Conservation (phyloP, 1,284 basidiomycete species). For the Stereum hirsutum region DNA sequence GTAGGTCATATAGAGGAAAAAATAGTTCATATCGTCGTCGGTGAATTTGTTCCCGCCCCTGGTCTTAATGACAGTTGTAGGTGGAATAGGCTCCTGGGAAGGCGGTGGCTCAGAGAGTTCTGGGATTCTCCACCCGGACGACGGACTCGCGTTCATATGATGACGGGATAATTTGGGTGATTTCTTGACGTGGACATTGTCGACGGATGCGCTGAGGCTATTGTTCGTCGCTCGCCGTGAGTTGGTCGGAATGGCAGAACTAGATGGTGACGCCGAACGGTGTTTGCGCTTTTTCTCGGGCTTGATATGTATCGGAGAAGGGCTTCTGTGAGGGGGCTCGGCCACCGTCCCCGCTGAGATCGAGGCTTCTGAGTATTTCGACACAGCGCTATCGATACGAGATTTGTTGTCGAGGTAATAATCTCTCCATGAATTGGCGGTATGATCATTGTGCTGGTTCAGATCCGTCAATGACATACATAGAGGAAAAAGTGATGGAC, state of each 20-base stretch:
- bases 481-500: neutral
- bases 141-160: too few relatives aligned
- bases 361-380: slow-evolving; percentile 12
- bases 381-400: slow-evolving; percentile 44
- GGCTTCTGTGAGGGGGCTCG: neutral
- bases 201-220: too few relatives aligned
- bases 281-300: slow-evolving; percentile 29
- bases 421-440: slow-evolving; percentile 53
- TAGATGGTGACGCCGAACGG: slow-evolving; percentile 1
- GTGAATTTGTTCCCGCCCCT: too few relatives aligned
- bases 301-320: neutral
- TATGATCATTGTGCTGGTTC: slow-evolving; percentile 33
- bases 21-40: slow-evolving; percentile 50
- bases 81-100: neutral
- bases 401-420: slow-evolving; percentile 61
- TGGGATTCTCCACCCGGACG: slow-evolving; percentile 6
- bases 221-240: neutral
- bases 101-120: neutral
- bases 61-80: neutral
- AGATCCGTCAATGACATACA: slow-evolving; percentile 3
- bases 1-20: slow-evolving; percentile 56
- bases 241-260: neutral
- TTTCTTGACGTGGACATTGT: too few relatives aligned
- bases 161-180: too few relatives aligned
- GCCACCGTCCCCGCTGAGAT: neutral